These are phyloP conservation scores for Suhomyces faveliae DNA, from an alignment of 805 yeast species.

Conservation along the genomic window DNA sequence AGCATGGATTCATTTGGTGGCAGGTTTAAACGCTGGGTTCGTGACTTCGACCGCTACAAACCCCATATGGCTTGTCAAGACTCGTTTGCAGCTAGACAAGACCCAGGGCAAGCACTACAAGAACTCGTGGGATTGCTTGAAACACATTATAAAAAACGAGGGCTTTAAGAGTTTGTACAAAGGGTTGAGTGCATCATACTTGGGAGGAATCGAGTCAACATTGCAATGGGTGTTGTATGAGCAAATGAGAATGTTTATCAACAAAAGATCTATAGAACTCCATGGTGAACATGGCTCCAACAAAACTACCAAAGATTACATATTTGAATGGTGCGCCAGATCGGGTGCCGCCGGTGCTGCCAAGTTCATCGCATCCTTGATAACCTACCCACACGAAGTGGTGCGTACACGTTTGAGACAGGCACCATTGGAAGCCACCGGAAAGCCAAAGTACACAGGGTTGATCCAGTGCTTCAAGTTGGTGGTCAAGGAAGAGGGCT, in stretches of 20 bases:
- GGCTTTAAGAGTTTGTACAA: conserved; percentile 79
- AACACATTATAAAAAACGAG: conserved; percentile 66
- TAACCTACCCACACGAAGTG: conserved; percentile 97
- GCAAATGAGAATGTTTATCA: conserved; percentile 78
- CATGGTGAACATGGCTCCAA: conserved; percentile 29
- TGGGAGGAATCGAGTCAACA: conserved; percentile 91
- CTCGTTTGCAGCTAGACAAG: conserved; percentile 89
- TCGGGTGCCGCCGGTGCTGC: conserved; percentile 98
- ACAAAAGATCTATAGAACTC: conserved; percentile 43
- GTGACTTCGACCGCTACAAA: conserved; percentile 95
- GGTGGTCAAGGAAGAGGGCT: conserved; percentile 89
- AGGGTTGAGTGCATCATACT: conserved; percentile 91
- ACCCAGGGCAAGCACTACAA: conserved; percentile 64
- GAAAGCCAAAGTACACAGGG: conserved; percentile 85
- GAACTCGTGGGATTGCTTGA: conserved; percentile 82
- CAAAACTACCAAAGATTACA: conserved; percentile 53
- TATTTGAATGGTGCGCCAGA: conserved; percentile 90
- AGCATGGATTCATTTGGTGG: conserved; percentile 77
- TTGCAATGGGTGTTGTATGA: conserved; percentile 96
- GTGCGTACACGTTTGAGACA: conserved; percentile 94
- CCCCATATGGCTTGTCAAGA: conserved; percentile 96
- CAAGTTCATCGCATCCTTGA: conserved; percentile 84
- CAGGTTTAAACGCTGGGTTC: conserved; percentile 91
- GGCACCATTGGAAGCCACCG: conserved; percentile 74
- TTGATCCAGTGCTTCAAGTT: conserved; percentile 81